Base-by-base conservation (phyloP, 257 asterid genomes). In the Plantago major region DNA sequence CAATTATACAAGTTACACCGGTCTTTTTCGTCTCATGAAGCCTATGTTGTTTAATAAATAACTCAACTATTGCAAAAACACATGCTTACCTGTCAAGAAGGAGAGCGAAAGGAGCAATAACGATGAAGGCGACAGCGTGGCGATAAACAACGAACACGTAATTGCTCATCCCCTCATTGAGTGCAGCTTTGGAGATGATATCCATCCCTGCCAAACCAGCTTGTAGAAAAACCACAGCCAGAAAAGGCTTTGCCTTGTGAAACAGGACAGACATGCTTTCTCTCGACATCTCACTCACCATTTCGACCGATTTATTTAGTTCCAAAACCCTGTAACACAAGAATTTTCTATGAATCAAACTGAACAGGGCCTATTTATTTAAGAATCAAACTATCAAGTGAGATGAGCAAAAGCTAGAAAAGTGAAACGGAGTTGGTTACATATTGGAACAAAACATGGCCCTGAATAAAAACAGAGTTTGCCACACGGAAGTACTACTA, bases 161-260 rank as follows among this genome's bases (percentile, higher is more conserved):
- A 56, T 92, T 92, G 76, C 97, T 92, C 99, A 92, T 92, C 28
- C 99, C 99, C 61, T 89, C 81, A 47, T 89, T 89, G 11, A 92
- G 60, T 12, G 99, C 99, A 28, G 81, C 91, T 76, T 92, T 92
- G 14, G 95, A 78, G 40, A 87, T 64, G 67, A 92, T 80, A 55
- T 92, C 99, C 99, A 92, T 92, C 18, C 99, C 99, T 0, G 97
- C 91, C 22, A 89, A 11, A 33, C 96, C 99, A 14, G 84, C 88
- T 71, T 92, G 99, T 48, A 92, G 67, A 67, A 92, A 92, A 17
- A 84, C 55, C 12, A 89, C 97, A 0, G 71, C 99, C 6, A 87
- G 38, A 64, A 89, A 89, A 4, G 99, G 97, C 48, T 84, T 92
- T 26, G 76, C 71, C 65, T 72, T 80, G 40, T 63, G 61, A 46